Evolutionary conservation across 768 basidiomycete species (phyloP).

Genomic region (Boletus vinaceobasis): DNA sequence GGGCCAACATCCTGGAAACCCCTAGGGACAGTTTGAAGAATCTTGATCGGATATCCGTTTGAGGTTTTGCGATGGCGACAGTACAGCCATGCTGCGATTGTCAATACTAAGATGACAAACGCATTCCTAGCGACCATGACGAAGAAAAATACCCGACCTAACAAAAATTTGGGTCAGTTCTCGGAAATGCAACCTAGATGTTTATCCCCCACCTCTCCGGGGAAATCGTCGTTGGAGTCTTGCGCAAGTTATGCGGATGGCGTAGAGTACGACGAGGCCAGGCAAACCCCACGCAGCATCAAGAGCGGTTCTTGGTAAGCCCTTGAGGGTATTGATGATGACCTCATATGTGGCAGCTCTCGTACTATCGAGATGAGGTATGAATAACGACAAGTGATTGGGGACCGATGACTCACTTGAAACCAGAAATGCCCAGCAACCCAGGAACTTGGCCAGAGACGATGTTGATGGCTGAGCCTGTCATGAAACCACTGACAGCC

Average conservation of each 20-base stretch:
- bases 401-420: constrained; percentile 57
- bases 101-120: constrained; percentile 85
- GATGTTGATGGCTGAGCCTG: constrained; percentile 94
- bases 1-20: constrained; percentile 65
- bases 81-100: constrained; percentile 84
- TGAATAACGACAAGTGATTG: not conserved
- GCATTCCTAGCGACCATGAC: constrained; percentile 74
- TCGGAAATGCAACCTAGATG: not conserved
- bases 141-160: constrained; percentile 76
- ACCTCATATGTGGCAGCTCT: constrained; percentile 81
- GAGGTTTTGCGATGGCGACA: constrained; percentile 56
- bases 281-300: constrained; percentile 91
- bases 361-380: constrained; percentile 49
- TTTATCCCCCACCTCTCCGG: constrained; percentile 43
- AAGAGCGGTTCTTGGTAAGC: constrained; percentile 61
- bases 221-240: constrained; percentile 57
- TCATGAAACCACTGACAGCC: constrained; percentile 91
- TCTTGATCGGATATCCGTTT: constrained; percentile 77
- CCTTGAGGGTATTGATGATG: constrained; percentile 90
- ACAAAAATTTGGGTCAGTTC: constrained; percentile 1
- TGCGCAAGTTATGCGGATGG: constrained; percentile 58
- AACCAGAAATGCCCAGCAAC: constrained; percentile 81
- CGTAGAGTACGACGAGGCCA: constrained; percentile 67
- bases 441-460: constrained; percentile 85
- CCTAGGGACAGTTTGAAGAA: constrained; percentile 78